Percentiles rank a stretch among this genome's conserved stretches.
These are phyloP conservation scores for Mycena albidolilacea DNA, from an alignment of 768 basidiomycete genomes.

Conservation along the genomic window DNA sequence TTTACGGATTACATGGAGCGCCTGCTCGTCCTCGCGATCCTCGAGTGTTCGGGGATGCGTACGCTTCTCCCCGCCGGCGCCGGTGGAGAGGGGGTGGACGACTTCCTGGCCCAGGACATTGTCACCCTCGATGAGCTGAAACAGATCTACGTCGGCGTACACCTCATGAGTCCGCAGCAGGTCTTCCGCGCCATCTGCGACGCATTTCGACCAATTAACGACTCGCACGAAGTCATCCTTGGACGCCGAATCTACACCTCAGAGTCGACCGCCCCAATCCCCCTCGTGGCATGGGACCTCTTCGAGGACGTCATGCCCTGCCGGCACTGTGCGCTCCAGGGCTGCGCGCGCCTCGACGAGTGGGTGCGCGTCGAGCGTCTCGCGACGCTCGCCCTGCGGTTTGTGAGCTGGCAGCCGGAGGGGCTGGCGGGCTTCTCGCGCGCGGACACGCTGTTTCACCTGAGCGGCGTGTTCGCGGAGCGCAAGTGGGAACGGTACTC, in stretches of 20 bases:
- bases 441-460: slow-evolving; percentile 31
- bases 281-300: slow-evolving; percentile 33
- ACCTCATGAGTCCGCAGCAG: slow-evolving; percentile 21
- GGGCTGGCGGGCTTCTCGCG: neutral
- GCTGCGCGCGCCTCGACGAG: slow-evolving; percentile 12
- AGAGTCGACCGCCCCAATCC: neutral
- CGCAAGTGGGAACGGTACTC: slow-evolving; percentile 25
- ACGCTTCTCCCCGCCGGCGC: slow-evolving; percentile 13
- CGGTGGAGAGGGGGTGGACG: slow-evolving; percentile 4
- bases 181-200: slow-evolving; percentile 32
- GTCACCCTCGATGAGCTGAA: slow-evolving; percentile 32
- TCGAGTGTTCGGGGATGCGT: slow-evolving; percentile 21
- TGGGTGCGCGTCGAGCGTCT: slow-evolving; percentile 28
- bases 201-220: slow-evolving; percentile 6
- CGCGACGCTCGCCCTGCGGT: slow-evolving; percentile 22
- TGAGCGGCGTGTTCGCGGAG: slow-evolving; percentile 27
- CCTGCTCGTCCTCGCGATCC: slow-evolving; percentile 25
- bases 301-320: slow-evolving; percentile 36
- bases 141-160: slow-evolving; percentile 35
- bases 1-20: slow-evolving; percentile 36
- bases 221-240: slow-evolving; percentile 14
- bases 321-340: slow-evolving; percentile 32
- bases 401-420: slow-evolving; percentile 28
- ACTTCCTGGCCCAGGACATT: slow-evolving; percentile 24
- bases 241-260: slow-evolving; percentile 25